Evolutionary conservation across 306 rosid species (phyloP), one percentile per base, ranked within the genome.

Genomic region (Prunus fruticosa): DNA sequence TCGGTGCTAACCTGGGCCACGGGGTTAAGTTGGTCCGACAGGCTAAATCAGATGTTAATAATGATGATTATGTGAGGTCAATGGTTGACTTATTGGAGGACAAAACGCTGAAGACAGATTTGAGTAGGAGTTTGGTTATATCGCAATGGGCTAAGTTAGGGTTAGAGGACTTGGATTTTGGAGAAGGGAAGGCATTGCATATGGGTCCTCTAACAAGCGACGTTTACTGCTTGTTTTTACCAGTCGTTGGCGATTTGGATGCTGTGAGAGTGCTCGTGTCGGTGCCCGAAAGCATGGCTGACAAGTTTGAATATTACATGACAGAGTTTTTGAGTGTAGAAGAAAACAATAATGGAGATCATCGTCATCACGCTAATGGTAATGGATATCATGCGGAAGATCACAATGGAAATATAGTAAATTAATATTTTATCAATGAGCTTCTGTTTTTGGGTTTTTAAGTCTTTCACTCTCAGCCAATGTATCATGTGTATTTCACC

Each of bases 81-180:
- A 82, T 90, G 79, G 41, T 88, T 12, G 97, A 93, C 77, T 69
- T 88, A 73, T 43, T 93, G 84, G 97, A 91, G 80, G 97, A 88
- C 45, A 87, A 88, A 62, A 80, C 46, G 7, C 82, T 91, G 0
- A 86, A 73, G 80, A 84, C 87, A 0, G 98, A 93, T 74, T 75
- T 93, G 25, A 81, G 86, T 5, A n/a, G 82, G 11, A 93, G 87
- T 28, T 72, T 93, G 83, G 90, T 93, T 14, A 93, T 93, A 52
- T 91, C 98, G 0, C 98, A 91, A 47, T 93, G 98, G 97, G 87
- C 98, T 0, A 93, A 81, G 80, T 65, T 93, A 12, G 98, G 98
- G 60, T 80, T 93, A 14, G 97, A 91, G 76, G 92, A 88, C 10
- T 73, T 93, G 82, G 93, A 93, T 64, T 93, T 93, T 47, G 98